Conservation (phyloP, 2,329 filamentous ascomycete genomes). For the Diplodia scrobiculata region DNA sequence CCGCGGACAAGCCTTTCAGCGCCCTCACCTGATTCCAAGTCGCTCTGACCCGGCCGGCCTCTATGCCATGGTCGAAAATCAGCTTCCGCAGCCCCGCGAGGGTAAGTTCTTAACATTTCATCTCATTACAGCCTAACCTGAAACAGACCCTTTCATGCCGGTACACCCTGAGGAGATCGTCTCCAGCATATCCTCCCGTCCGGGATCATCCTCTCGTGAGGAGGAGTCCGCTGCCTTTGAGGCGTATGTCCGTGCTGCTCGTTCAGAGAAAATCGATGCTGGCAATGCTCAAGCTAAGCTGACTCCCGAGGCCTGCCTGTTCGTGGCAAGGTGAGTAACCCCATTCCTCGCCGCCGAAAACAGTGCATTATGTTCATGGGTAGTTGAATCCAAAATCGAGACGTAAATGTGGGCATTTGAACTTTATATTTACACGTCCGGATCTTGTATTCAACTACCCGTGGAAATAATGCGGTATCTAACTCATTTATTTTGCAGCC, state of each 20-base stretch:
- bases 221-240: neutral
- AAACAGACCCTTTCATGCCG: neutral
- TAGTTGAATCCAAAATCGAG: too few species aligned
- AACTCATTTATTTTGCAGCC: constrained; percentile 5
- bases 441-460: too few species aligned
- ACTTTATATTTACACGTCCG: too few species aligned
- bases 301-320: constrained; percentile 20
- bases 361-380: too few species aligned
- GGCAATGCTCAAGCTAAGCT: constrained; percentile 20
- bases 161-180: neutral
- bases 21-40: neutral
- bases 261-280: neutral
- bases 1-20: neutral
- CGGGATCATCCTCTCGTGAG: neutral
- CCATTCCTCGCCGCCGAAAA: neutral
- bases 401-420: too few species aligned
- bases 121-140: neutral
- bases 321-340: constrained; percentile 27
- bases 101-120: neutral
- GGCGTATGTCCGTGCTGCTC: neutral
- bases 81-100: neutral
- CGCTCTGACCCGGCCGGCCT: constrained; percentile 3
- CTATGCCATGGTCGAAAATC: neutral
- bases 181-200: neutral
- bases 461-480: neutral